These are phyloP conservation scores for Kingdonia uniflora DNA, from an alignment of 164 flowering plant genomes.

Conservation along the genomic window DNA sequence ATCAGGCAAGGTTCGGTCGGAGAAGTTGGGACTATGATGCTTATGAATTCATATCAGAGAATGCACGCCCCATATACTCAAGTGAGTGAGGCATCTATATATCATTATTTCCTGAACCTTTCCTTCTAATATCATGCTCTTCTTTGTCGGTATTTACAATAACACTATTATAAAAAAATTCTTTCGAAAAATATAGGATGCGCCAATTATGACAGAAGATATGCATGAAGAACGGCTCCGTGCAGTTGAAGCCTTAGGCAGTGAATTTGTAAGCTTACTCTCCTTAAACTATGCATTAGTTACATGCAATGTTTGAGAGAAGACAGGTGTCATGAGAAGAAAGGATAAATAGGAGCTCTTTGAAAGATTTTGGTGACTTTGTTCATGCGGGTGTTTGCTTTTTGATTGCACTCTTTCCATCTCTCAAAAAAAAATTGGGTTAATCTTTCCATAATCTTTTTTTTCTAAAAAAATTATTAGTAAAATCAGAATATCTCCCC, in stretches of 20 bases:
- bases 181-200: slow-evolving; percentile 39
- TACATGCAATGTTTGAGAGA: too few relatives aligned
- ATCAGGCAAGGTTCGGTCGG: slow-evolving; percentile 80
- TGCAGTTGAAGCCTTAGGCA: slow-evolving; percentile 72
- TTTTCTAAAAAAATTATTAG: too few relatives aligned
- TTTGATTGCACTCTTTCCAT: too few relatives aligned
- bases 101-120: too few relatives aligned
- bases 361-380: too few relatives aligned
- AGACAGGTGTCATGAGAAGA: too few relatives aligned
- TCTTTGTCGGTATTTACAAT: too few relatives aligned
- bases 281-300: not conserved
- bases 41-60: slow-evolving; percentile 59
- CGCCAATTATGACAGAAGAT: slow-evolving; percentile 98
- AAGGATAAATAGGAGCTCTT: too few relatives aligned
- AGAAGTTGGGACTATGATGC: slow-evolving; percentile 69
- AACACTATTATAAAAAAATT: not conserved
- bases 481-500: too few relatives aligned
- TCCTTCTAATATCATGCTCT: not conserved
- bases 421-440: too few relatives aligned
- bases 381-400: too few relatives aligned
- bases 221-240: slow-evolving; percentile 96
- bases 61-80: slow-evolving; percentile 92
- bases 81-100: slow-evolving; percentile 28
- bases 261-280: slow-evolving; percentile 59
- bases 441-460: too few relatives aligned